phyloP scores from a whole-genome alignment of 78 protist species.

The Dictyostelium brefeldianum region DNA sequence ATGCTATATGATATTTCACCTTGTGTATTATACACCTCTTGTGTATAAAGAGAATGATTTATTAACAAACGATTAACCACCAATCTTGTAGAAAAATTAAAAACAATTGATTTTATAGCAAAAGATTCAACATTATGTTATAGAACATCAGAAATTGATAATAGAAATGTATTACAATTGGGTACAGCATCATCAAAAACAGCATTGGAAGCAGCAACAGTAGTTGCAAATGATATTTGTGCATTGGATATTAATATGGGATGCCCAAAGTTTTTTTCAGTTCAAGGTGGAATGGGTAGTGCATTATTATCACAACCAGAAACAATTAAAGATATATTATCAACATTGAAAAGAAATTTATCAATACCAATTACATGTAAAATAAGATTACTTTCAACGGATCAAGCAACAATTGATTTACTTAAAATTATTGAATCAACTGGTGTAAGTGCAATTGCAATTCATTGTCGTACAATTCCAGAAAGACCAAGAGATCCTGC shows the following conservation, averaged over 20 bases:
- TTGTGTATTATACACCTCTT: neutral
- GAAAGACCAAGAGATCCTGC: constrained; percentile 82
- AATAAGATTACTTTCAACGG: constrained; percentile 70
- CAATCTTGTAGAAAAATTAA: constrained; percentile 47
- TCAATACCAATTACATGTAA: constrained; percentile 79
- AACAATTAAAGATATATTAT: constrained; percentile 60
- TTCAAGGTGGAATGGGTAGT: constrained; percentile 82
- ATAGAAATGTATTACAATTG: constrained; percentile 60
- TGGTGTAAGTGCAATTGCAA: constrained; percentile 82
- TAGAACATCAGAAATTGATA: constrained; percentile 61
- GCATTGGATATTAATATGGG: constrained; percentile 85
- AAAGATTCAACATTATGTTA: constrained; percentile 15
- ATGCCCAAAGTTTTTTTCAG: constrained; percentile 83
- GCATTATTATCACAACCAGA: constrained; percentile 74
- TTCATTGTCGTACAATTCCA: constrained; percentile 77
- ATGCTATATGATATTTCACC: neutral
- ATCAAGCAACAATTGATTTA: constrained; percentile 66
- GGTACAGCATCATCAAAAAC: constrained; percentile 73
- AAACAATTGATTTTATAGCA: constrained; percentile 39
- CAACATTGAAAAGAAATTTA: constrained; percentile 78
- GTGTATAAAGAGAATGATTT: neutral
- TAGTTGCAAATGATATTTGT: constrained; percentile 68
- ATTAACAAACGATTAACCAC: no score
- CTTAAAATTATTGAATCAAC: constrained; percentile 55
- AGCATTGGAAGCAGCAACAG: constrained; percentile 82